Conservation (phyloP, 768 basidiomycete species). For the Lactarius evosmus region DNA sequence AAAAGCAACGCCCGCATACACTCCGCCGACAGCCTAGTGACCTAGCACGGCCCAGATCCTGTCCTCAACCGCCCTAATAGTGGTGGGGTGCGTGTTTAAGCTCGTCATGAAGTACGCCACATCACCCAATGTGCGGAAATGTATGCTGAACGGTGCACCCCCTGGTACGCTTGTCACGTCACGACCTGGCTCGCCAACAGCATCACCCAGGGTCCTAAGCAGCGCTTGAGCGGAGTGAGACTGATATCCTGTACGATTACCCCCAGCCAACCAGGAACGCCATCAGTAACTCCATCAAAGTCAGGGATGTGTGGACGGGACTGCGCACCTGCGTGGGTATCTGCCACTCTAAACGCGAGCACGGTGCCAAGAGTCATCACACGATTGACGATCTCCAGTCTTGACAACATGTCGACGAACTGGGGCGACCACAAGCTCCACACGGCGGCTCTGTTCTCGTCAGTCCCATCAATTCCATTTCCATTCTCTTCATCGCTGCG, state of each 20-base stretch:
- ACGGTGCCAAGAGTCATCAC: slow-evolving; percentile 89
- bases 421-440: slow-evolving; percentile 90
- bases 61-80: slow-evolving; percentile 59
- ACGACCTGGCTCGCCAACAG: slow-evolving; percentile 31
- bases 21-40: background rate
- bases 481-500: slow-evolving; percentile 11
- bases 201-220: slow-evolving; percentile 49
- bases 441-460: slow-evolving; percentile 33
- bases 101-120: slow-evolving; percentile 93
- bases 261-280: background rate
- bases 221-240: slow-evolving; percentile 62
- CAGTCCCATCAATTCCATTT: slow-evolving; percentile 26
- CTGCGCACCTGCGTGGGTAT: slow-evolving; percentile 49
- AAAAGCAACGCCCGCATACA: background rate
- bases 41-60: slow-evolving; percentile 48
- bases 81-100: slow-evolving; percentile 60
- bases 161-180: slow-evolving; percentile 44
- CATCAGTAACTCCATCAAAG: background rate
- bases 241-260: slow-evolving; percentile 44
- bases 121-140: slow-evolving; percentile 86
- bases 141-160: slow-evolving; percentile 61
- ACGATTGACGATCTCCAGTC: slow-evolving; percentile 55
- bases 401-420: slow-evolving; percentile 65
- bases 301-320: background rate
- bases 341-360: slow-evolving; percentile 70